Base-by-base conservation (phyloP, 108 stramenopile species). In the Cyclotella baltica region DNA sequence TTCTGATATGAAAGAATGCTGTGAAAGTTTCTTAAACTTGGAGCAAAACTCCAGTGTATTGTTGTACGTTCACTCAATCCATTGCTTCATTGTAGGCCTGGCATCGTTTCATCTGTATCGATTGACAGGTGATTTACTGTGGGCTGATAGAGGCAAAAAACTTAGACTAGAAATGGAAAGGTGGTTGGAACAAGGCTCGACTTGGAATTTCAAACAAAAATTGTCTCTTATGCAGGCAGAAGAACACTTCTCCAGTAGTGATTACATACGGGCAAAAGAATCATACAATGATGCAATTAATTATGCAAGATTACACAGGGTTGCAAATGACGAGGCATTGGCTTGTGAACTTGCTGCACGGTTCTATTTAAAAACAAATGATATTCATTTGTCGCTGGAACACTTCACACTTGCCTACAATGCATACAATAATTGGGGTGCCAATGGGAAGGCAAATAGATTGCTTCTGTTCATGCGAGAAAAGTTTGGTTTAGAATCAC, bases 171-270 rank as follows among this genome's bases (percentile, higher is more conserved):
- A 33, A 22, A 57, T 75, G 64, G 18, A 23, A 10, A 4, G 16
- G 0, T 66, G 74, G 65, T 38, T 30, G 18, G 40, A 57, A 25
- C 23, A 33, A 20, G 33, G 59, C 25, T 65, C 72, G 6, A 8
- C 16, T 33, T 56, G 52, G 52, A 79, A 79, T 25, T 73, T 79
- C 51, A 18, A 53, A 25, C 64, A 79, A 16, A 79, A 79, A 35
- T 19, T 61, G 11, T 38, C 34, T 11, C 29, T 79, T 0, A 20
- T 79, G 19, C 58, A 79, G 31, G 78, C 78, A 0, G 78, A 79
- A 40, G 43, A 73, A 25, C 22, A 50, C 20, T 73, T 64, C 30
- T 47, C 48, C 1, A 19, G 33, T 30, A 20, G 40, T 6, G 30
- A 79, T 9, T 20, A 55, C 13, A 46, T 46, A 23, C 18, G 22